Evolutionary conservation across 2,329 filamentous ascomycete species (phyloP).

Genomic region (Colletotrichum liaoningense): DNA sequence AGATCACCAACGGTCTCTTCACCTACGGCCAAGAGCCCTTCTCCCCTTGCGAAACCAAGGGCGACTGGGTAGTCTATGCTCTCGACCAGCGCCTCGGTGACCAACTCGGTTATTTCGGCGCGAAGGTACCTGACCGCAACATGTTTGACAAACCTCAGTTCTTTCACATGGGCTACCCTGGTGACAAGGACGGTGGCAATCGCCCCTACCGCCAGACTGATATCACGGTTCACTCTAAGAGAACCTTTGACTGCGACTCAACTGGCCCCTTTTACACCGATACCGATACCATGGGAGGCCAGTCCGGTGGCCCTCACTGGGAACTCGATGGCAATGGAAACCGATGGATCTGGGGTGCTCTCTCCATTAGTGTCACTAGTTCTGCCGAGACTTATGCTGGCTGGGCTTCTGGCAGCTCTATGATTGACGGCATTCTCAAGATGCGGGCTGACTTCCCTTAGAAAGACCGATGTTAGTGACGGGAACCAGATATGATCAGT

Average conservation of each 20-base stretch:
- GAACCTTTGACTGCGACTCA: neutral
- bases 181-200: constrained; percentile 33
- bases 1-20: neutral
- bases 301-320: neutral
- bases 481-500: neutral
- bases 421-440: neutral
- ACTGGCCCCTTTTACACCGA: neutral
- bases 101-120: constrained; percentile 38
- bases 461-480: neutral
- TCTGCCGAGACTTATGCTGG: neutral
- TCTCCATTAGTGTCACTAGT: neutral
- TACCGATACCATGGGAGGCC: neutral
- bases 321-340: neutral
- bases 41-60: constrained; percentile 36
- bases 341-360: neutral
- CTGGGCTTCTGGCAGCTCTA: neutral
- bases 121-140: constrained; percentile 24
- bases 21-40: neutral
- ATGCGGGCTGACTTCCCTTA: neutral
- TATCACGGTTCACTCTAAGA: neutral
- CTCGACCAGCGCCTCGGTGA: constrained; percentile 41
- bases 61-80: constrained; percentile 42
- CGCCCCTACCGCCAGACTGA: constrained; percentile 6
- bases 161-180: constrained; percentile 37
- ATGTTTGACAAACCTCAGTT: constrained; percentile 30